A percentile compares a stretch with the other conserved stretches of the same genome.
Evolutionary conservation across 331 rosid genomes (phyloP).

Genomic region (Cucumis variabilis): DNA sequence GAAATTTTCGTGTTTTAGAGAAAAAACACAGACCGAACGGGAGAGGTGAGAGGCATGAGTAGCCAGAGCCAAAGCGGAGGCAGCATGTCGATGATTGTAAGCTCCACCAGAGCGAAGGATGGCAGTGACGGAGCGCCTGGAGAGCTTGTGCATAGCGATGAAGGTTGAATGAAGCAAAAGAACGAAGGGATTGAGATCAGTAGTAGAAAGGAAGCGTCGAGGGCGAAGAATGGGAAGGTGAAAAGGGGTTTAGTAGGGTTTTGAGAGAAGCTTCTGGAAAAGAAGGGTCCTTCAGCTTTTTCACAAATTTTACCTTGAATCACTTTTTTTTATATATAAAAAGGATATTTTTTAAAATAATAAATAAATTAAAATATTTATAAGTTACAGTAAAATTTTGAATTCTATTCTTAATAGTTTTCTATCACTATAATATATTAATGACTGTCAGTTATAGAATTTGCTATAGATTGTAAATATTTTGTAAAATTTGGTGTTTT

Average conservation of each 20-base stretch:
- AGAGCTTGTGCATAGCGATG: conserved; percentile 67
- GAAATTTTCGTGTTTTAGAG: background rate
- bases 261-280: conserved; percentile 71
- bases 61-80: conserved; percentile 50
- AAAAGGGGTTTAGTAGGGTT: conserved; percentile 54
- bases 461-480: too few relatives aligned
- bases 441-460: too few relatives aligned
- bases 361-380: too few relatives aligned
- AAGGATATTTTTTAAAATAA: too few relatives aligned
- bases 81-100: conserved; percentile 41
- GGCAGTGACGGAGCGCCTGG: conserved; percentile 70
- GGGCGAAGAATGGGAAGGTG: conserved; percentile 34
- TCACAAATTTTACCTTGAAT: background rate
- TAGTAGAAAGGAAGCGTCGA: background rate
- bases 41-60: conserved; percentile 40
- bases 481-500: too few relatives aligned
- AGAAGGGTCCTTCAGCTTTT: conserved; percentile 10
- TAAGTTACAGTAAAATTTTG: too few relatives aligned
- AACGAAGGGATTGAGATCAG: background rate
- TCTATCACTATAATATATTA: too few relatives aligned
- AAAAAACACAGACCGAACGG: conserved; percentile 46
- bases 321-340: too few relatives aligned
- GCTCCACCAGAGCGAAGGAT: conserved; percentile 60
- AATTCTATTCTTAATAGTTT: too few relatives aligned
- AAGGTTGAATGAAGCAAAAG: background rate